Conservation (phyloP, 2,329 filamentous ascomycete species). For the Aotearoamyces nothofagi region DNA sequence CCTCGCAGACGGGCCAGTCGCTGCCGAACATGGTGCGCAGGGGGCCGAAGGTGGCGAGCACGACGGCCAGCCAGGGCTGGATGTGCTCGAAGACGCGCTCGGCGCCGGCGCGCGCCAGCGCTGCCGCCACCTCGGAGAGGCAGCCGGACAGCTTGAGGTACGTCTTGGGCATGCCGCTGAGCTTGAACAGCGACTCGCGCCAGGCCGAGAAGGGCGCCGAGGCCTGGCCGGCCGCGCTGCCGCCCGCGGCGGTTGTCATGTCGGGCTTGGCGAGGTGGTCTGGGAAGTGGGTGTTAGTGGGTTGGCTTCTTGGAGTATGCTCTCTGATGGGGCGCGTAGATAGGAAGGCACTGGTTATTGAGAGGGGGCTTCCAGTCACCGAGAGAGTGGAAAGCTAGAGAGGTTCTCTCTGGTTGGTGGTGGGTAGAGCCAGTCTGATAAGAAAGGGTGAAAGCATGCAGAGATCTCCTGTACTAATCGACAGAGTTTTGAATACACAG, state of each 20-base stretch:
- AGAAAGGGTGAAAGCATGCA: too few species aligned
- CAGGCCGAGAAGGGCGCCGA: conserved; percentile 50
- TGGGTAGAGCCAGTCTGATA: too few species aligned
- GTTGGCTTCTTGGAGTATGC: too few species aligned
- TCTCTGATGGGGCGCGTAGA: not conserved
- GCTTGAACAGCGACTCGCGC: conserved; percentile 50
- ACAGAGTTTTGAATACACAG: too few species aligned
- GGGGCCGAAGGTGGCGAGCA: conserved; percentile 59
- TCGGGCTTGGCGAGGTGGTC: conserved; percentile 88
- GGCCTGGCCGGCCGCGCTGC: not conserved
- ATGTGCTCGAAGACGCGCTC: conserved; percentile 47
- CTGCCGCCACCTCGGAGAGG: conserved; percentile 60
- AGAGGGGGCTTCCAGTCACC: too few species aligned
- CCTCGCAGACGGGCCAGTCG: conserved; percentile 74
- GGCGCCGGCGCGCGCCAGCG: conserved; percentile 30
- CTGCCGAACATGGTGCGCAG: conserved; percentile 74
- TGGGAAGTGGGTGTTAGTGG: conserved; percentile 23
- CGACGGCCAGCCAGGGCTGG: conserved; percentile 55
- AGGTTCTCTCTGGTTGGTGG: too few species aligned
- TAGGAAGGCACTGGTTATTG: too few species aligned
- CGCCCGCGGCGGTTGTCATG: conserved; percentile 3
- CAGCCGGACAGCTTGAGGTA: conserved; percentile 87
- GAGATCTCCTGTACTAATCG: too few species aligned
- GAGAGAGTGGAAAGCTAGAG: too few species aligned
- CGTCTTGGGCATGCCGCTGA: conserved; percentile 48